These are phyloP conservation scores for Psidium guajava DNA, from an alignment of 345 rosid genomes.

Conservation along the genomic window DNA sequence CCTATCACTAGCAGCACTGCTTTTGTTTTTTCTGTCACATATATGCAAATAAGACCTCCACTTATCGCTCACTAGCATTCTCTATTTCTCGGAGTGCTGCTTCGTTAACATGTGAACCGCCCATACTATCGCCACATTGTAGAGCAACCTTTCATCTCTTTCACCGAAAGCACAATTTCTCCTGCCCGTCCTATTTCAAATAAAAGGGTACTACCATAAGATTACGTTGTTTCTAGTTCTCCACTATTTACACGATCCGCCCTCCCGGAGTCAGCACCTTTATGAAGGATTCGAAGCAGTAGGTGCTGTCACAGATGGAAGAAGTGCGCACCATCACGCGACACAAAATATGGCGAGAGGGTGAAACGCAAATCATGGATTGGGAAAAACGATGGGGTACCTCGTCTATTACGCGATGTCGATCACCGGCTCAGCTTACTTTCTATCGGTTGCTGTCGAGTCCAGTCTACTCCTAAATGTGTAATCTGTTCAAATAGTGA, in stretches of 20 bases:
- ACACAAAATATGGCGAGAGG: background rate
- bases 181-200: background rate
- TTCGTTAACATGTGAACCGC: background rate
- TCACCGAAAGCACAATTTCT: background rate
- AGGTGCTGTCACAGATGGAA: too few relatives aligned
- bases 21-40: background rate
- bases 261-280: background rate
- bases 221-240: background rate
- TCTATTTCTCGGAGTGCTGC: background rate
- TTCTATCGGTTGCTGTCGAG: background rate
- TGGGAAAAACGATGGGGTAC: background rate
- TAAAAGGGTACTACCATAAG: background rate
- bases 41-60: background rate
- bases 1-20: background rate
- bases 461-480: background rate
- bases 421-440: background rate
- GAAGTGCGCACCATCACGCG: background rate
- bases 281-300: background rate
- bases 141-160: background rate
- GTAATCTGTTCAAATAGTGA: background rate
- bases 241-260: background rate
- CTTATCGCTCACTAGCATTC: background rate
- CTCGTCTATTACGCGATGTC: background rate
- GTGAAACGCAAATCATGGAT: background rate
- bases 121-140: background rate